Base-by-base conservation (phyloP, 2,329 filamentous ascomycete genomes). In the Colletotrichum sp. region DNA sequence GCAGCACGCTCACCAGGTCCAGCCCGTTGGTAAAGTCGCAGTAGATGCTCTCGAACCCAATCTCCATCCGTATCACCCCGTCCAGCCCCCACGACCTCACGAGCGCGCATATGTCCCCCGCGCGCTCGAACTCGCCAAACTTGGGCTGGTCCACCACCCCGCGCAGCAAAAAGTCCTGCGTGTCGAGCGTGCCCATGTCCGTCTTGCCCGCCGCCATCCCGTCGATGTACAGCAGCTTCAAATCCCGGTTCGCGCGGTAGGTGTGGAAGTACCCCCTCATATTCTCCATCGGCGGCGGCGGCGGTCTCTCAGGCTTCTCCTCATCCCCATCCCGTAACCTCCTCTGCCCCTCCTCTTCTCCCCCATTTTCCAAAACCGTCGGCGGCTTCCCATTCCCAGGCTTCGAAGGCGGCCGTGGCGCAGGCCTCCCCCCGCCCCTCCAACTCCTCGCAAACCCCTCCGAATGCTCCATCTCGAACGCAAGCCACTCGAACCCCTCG, bases 401-500 rank as follows among this genome's bases (percentile, higher is more conserved):
- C 24, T 52, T 71, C 6, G 60, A 36, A 16, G 68, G 60, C n/a
- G 72, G 62, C 52, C 34, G 13, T 8, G 73, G 70, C 57, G 63
- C 30, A 39, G 21, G 26, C 12, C 64, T 34, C 6, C n/a, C 12
- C 4, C 24, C 62, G 12, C 32, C 59, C 49, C 39, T 66, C 39
- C 66, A 66, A 28, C 79, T 78, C 21, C 82, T 82, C 1, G 93
- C 92, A 83, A 96, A 95, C 4, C 87, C 81, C 78, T 94, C 87
- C 1, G 94, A 92, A 83, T 96, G 94, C 79, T 96, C 94, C 5
- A 93, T 89, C 82, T 96, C 94, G 80, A 95, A 96, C 0, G 94
- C 94, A 2, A 96, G 86, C 94, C 94, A 95, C 79, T 95, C 92
- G 5, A 88, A 89, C 0, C 87, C 89, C 4, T 84, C 82, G 0